These are phyloP conservation scores for Colletotrichum trifolii DNA, from an alignment of 2,329 filamentous ascomycete genomes.

Conservation along the genomic window DNA sequence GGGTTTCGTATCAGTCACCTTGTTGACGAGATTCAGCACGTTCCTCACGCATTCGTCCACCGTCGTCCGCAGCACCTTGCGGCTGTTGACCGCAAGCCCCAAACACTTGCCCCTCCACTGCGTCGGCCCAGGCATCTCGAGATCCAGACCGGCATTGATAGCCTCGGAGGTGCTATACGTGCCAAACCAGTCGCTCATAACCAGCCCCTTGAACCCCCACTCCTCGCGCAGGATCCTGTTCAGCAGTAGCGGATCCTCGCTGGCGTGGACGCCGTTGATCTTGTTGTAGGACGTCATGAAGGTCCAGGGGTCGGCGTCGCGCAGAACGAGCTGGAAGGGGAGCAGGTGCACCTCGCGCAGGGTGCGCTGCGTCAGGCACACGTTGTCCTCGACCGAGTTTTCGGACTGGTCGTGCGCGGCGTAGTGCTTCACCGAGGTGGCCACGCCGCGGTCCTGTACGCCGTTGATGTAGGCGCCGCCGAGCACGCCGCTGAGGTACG, in stretches of 20 bases:
- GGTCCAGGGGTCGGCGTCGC: slow-evolving; percentile 61
- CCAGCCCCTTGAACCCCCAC: slow-evolving; percentile 67
- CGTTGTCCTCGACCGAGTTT: slow-evolving; percentile 40
- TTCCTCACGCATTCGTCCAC: slow-evolving; percentile 67
- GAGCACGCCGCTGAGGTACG: slow-evolving; percentile 56
- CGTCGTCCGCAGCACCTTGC: slow-evolving; percentile 23
- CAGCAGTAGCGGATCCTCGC: slow-evolving; percentile 62
- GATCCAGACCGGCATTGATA: slow-evolving; percentile 62
- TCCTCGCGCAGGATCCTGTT: slow-evolving; percentile 63
- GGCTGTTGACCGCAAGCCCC: slow-evolving; percentile 25
- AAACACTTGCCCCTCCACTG: slow-evolving; percentile 44
- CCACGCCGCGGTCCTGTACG: slow-evolving; percentile 54
- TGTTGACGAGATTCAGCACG: slow-evolving; percentile 68
- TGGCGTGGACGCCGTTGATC: slow-evolving; percentile 66
- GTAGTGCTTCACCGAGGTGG: slow-evolving; percentile 59
- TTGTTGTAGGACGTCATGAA: slow-evolving; percentile 72
- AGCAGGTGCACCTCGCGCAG: slow-evolving; percentile 63
- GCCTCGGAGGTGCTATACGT: slow-evolving; percentile 65
- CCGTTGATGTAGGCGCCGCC: slow-evolving; percentile 56
- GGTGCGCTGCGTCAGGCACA: slow-evolving; percentile 44
- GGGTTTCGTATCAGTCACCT: slow-evolving; percentile 36
- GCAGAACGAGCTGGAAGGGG: slow-evolving; percentile 67
- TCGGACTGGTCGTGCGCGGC: slow-evolving; percentile 45
- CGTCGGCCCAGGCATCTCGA: slow-evolving; percentile 70
- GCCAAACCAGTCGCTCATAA: slow-evolving; percentile 70